Evolutionary conservation across 2,329 filamentous ascomycete species (phyloP).

Genomic region (Drechslerella dactyloides): DNA sequence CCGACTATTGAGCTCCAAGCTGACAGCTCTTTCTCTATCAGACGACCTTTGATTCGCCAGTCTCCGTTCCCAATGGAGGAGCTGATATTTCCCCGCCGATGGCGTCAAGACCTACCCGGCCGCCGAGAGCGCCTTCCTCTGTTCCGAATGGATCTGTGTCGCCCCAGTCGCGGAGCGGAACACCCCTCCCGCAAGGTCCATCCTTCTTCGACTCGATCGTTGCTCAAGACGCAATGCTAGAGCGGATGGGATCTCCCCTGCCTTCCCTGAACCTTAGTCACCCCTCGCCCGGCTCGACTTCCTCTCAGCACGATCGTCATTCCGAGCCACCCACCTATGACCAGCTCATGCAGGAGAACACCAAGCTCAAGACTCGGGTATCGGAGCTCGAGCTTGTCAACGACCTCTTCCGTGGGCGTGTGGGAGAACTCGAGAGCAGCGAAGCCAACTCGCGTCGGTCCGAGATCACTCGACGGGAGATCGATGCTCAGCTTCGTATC

Average conservation of each 20-base stretch:
- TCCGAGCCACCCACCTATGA: slow-evolving; percentile 67
- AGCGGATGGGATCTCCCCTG: slow-evolving; percentile 61
- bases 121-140: slow-evolving; percentile 56
- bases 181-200: slow-evolving; percentile 53
- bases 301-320: slow-evolving; percentile 64
- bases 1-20: slow-evolving; percentile 47
- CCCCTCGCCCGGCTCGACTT: slow-evolving; percentile 67
- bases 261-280: slow-evolving; percentile 64
- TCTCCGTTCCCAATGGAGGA: slow-evolving; percentile 56
- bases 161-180: slow-evolving; percentile 54
- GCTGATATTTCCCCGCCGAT: slow-evolving; percentile 61
- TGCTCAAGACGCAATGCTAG: slow-evolving; percentile 52
- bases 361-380: slow-evolving; percentile 89
- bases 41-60: slow-evolving; percentile 58
- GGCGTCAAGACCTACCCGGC: slow-evolving; percentile 56
- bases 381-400: slow-evolving; percentile 96
- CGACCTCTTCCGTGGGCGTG: slow-evolving; percentile 75
- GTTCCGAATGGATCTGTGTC: slow-evolving; percentile 54
- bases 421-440: slow-evolving; percentile 77
- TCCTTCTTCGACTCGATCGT: slow-evolving; percentile 55
- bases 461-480: slow-evolving; percentile 64
- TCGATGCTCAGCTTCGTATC: slow-evolving; percentile 64
- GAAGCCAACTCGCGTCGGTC: slow-evolving; percentile 71
- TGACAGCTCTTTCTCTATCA: slow-evolving; percentile 22
- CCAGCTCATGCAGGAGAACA: slow-evolving; percentile 77